Evolutionary conservation across 139 green algal genomes (phyloP).

Genomic region (Coelastrella sp.): DNA sequence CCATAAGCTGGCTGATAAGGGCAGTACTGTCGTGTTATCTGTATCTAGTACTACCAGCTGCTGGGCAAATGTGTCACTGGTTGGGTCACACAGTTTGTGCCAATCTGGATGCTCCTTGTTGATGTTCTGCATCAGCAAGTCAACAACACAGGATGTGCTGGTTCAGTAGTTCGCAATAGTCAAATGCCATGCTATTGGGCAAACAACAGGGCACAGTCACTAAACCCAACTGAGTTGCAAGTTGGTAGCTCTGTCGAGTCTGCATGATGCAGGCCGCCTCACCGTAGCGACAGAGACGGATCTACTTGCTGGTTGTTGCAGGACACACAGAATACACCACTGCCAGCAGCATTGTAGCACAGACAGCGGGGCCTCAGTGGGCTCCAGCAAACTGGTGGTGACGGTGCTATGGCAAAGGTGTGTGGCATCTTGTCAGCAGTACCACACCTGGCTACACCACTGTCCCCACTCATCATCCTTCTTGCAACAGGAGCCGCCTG

Average conservation of each 20-base stretch:
- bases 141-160: background rate
- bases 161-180: no score
- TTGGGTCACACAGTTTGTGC: constrained; percentile 59
- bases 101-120: constrained; percentile 42
- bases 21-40: constrained; percentile 51
- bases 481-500: constrained; percentile 69
- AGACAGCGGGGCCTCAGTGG: background rate
- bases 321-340: background rate
- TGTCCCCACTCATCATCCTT: constrained; percentile 63
- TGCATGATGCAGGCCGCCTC: no score
- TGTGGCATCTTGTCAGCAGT: background rate
- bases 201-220: no score
- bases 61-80: constrained; percentile 48
- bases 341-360: background rate
- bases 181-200: no score
- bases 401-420: no score
- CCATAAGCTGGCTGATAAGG: constrained; percentile 16
- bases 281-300: no score
- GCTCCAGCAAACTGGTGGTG: no score
- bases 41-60: constrained; percentile 40
- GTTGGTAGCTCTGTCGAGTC: no score
- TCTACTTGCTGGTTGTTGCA: background rate
- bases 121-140: constrained; percentile 1
- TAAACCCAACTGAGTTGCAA: no score
- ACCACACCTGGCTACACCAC: constrained; percentile 65